These are phyloP conservation scores for Glycine soja DNA, from an alignment of 306 rosid genomes.

Conservation along the genomic window DNA sequence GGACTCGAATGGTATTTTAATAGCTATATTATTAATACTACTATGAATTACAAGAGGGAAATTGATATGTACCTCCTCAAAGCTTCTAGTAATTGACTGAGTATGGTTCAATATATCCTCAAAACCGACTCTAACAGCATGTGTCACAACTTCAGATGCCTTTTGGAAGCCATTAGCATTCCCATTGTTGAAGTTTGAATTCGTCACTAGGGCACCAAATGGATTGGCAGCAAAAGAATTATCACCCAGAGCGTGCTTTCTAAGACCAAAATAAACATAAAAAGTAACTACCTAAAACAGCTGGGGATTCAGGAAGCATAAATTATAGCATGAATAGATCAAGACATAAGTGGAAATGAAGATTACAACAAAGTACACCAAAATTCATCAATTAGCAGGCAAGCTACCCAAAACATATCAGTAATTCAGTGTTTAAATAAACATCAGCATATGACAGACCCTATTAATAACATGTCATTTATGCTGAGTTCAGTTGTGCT, in stretches of 20 bases:
- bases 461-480: constrained; percentile 35
- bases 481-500: neutral
- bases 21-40: constrained; percentile 60
- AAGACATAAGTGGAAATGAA: constrained; percentile 32
- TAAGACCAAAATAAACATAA: constrained; percentile 67
- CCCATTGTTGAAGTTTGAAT: constrained; percentile 66
- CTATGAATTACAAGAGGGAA: constrained; percentile 67
- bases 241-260: constrained; percentile 87
- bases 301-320: constrained; percentile 49
- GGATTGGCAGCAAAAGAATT: constrained; percentile 81
- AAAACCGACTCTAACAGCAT: constrained; percentile 68
- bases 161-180: constrained; percentile 73
- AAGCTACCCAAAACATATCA: constrained; percentile 34
- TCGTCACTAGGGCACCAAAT: constrained; percentile 73
- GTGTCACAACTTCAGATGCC: constrained; percentile 65
- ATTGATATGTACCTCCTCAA: constrained; percentile 67
- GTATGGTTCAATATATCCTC: constrained; percentile 59
- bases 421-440: constrained; percentile 2
- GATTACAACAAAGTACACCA: neutral
- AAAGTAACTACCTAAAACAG: constrained; percentile 54
- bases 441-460: constrained; percentile 22
- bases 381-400: neutral
- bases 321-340: constrained; percentile 30
- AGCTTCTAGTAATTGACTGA: constrained; percentile 56
- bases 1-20: constrained; percentile 62